Evolutionary conservation across 2,329 filamentous ascomycete genomes (phyloP), one percentile per base, ranked within the genome.

Genomic region (Hymenoscyphus scutula): DNA sequence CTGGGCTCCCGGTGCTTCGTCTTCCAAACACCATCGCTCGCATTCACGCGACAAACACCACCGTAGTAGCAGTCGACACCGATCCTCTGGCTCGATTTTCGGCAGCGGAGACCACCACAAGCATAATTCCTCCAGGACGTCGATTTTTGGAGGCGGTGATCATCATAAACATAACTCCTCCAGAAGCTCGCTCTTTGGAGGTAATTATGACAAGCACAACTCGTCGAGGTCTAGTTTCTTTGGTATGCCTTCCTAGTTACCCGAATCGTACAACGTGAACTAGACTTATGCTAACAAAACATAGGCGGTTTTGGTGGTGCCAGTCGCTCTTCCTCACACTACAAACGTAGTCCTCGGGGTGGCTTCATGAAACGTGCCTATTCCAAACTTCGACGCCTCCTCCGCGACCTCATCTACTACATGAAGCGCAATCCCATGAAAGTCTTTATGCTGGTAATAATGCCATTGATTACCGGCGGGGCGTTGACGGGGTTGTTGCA

Each of bases 401-500:
- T 97, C 62, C 89, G 89, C 72, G 88, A 96, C 74, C 86, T 97
- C 8, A 81, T 89, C 74, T 85, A 88, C 74, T 96, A 94, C 78
- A 89, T 91, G 71, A 89, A 91, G 74, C 83, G 86, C 41, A 89
- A 97, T 78, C 94, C 93, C 0, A 78, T 92, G 73, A 96, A 96
- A 78, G 90, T 96, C 56, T 90, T 97, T 79, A 82, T 91, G 80
- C 84, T 92, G 65, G 89, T 97, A 66, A 84, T 97, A 71, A 86
- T 97, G 84, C 94, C 94, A 10, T 82, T 98, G 62, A 80, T 97
- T 71, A 92, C 89, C 1, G 91, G 91, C 58, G 94, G 94, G 34
- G 89, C 91, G 30, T 78, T 97, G 68, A 88, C 88, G 8, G 90
- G 89, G 55, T 80, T 97, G 53, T 83, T 97, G 54, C 84, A 85